phyloP scores from a whole-genome alignment of 371 early-diverging fungal species.

The Haplosporangium sp. region DNA sequence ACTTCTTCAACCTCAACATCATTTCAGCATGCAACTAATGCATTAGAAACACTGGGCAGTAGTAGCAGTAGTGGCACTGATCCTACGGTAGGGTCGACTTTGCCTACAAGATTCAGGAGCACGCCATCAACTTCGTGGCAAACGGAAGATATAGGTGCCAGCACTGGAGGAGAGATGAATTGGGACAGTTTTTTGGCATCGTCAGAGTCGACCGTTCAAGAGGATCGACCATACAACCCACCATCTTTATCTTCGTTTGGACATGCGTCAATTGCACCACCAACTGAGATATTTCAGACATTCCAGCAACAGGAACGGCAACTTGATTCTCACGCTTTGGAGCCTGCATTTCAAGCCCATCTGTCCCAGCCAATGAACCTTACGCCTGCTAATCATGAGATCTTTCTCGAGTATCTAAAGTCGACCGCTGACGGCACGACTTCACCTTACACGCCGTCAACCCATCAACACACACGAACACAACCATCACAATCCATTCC shows the following conservation, averaged over 20 bases:
- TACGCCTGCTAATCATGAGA: constrained; percentile 45
- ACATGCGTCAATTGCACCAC: constrained; percentile 4
- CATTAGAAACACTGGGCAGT: constrained; percentile 28
- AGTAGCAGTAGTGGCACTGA: constrained; percentile 2
- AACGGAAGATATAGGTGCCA: neutral
- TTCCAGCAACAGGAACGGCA: constrained; percentile 7
- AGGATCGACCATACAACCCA: constrained; percentile 36
- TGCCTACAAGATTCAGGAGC: neutral
- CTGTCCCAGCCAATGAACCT: constrained; percentile 39
- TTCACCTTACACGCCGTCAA: neutral
- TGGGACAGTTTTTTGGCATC: constrained; percentile 50
- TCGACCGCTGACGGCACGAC: constrained; percentile 22
- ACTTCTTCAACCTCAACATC: constrained; percentile 26
- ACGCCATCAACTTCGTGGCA: neutral
- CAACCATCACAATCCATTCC: neutral
- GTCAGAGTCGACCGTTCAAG: constrained; percentile 31
- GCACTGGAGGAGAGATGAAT: constrained; percentile 21
- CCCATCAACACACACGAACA: neutral
- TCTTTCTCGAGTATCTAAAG: constrained; percentile 45
- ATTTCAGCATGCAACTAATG: constrained; percentile 35
- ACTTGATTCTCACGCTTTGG: neutral
- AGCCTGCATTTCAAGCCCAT: constrained; percentile 22
- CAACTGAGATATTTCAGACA: neutral
- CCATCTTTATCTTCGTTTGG: constrained; percentile 27
- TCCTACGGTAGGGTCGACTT: neutral